These are phyloP conservation scores for Colletotrichum sublineola DNA, from an alignment of 2,329 filamentous ascomycete species.

Conservation along the genomic window DNA sequence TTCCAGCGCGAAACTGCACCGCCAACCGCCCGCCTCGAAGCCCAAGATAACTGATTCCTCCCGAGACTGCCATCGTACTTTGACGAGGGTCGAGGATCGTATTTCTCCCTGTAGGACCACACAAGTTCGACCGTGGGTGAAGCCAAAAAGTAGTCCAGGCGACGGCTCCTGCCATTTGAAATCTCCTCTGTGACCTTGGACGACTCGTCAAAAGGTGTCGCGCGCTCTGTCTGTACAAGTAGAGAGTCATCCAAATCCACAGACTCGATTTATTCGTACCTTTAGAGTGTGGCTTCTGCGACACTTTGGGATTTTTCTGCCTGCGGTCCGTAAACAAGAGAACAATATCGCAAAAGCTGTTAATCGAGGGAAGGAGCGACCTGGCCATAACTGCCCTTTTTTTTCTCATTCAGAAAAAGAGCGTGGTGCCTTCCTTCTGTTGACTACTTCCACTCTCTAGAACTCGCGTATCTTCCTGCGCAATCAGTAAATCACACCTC, in stretches of 20 bases:
- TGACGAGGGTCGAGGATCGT: conserved; percentile 36
- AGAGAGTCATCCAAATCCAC: conserved; percentile 34
- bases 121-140: conserved; percentile 40
- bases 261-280: conserved; percentile 38
- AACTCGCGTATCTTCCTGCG: conserved; percentile 29
- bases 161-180: conserved; percentile 39
- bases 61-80: conserved; percentile 34
- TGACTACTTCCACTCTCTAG: conserved; percentile 29
- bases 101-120: conserved; percentile 22
- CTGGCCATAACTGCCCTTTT: conserved; percentile 21
- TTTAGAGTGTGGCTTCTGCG: conserved; percentile 35
- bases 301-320: conserved; percentile 28
- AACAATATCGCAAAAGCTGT: conserved; percentile 8
- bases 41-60: conserved; percentile 18
- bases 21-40: conserved; percentile 18
- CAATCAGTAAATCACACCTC: conserved; percentile 33
- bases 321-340: conserved; percentile 36
- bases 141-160: conserved; percentile 38
- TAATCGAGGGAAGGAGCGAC: conserved; percentile 32
- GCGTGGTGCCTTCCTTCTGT: conserved; percentile 12
- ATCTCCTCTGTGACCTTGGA: conserved; percentile 39
- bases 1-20: conserved; percentile 31
- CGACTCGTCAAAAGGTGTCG: conserved; percentile 40
- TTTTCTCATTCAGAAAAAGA: conserved; percentile 16
- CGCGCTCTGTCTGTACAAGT: conserved; percentile 38